Base-by-base conservation (phyloP, 345 rosid species). In the Aurinia saxatilis region DNA sequence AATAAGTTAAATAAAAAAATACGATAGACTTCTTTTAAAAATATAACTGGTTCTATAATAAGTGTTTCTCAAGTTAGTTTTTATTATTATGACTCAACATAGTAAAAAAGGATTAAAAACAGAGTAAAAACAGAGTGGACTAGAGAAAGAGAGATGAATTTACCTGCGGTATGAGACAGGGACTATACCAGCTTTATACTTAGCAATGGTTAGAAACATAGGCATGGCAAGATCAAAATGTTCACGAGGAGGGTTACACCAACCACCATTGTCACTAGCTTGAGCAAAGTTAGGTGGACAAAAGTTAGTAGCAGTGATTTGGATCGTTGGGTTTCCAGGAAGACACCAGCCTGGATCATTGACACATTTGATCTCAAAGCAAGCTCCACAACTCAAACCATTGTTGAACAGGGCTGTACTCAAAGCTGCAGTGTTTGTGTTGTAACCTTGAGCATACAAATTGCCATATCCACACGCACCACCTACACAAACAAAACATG, bases 381-480 rank as follows among this genome's bases (percentile, higher is more conserved):
- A 85, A 29, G 91, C 59, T 0, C 91, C 91, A 55, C 91, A 85
- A 29, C 82, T 81, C 21, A 81, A 42, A 0, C 88, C 91, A 38
- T 73, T 79, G 88, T 85, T 85, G 73, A 85, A 85, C 21, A 85
- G 68, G 1, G 88, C 86, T 0, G 91, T 85, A 77, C 91, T 85
- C 39, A 85, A 71, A 21, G 91, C 91, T 7, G 91, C 88, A 1
- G 91, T 85, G 81, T 81, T 83, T 14, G 77, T 81, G 1, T 86
- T 84, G 33, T 85, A 85, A 0, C 88, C 91, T 44, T 82, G 84
- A 70, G 84, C 75, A 81, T 85, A 85, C 40, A 85, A 63, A 18
- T 85, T 85, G 5, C 91, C 91, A 16, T 82, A 85, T 2, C 91
- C 91, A 58, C 91, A 85, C 40, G 88, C 91, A 30, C 91, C 91